phyloP scores from a whole-genome alignment of 2,329 filamentous ascomycete species.

The Piedraia hortae region DNA sequence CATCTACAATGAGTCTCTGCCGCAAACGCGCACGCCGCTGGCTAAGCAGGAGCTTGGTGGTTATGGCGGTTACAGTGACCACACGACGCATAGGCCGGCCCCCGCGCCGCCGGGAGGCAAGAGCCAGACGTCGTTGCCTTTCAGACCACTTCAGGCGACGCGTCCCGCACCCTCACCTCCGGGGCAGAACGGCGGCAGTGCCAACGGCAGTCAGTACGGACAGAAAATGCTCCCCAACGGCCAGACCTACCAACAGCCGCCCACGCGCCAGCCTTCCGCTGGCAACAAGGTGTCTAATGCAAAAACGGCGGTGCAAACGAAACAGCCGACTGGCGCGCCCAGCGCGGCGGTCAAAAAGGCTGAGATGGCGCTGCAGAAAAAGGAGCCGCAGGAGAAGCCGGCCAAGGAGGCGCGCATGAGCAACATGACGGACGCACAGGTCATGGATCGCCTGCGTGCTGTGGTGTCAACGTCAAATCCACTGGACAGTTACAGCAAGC shows the following conservation, averaged over 20 bases:
- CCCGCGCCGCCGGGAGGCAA: conserved; percentile 21
- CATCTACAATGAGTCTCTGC: conserved; percentile 69
- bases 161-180: conserved; percentile 19
- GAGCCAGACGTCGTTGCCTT: conserved; percentile 7
- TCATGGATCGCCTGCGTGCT: conserved; percentile 85
- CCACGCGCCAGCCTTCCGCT: conserved; percentile 8
- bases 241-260: conserved; percentile 6
- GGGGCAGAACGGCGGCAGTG: conserved; percentile 8
- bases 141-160: conserved; percentile 36
- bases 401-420: conserved; percentile 94
- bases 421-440: conserved; percentile 86
- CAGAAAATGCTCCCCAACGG: conserved; percentile 7
- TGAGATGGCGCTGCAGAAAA: conserved; percentile 59
- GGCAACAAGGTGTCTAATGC: conserved; percentile 5
- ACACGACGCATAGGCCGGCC: conserved; percentile 40
- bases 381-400: conserved; percentile 36
- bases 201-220: conserved; percentile 6
- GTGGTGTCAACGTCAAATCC: conserved; percentile 91
- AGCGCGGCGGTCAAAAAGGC: conserved; percentile 58
- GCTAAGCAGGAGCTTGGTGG: conserved; percentile 78
- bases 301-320: conserved; percentile 24
- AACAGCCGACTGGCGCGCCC: conserved; percentile 21
- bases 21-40: conserved; percentile 49
- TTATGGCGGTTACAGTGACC: conserved; percentile 49
- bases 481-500: conserved; percentile 86